These are phyloP conservation scores for Gracilaria caudata DNA, from an alignment of 23 red algal genomes.

Conservation along the genomic window DNA sequence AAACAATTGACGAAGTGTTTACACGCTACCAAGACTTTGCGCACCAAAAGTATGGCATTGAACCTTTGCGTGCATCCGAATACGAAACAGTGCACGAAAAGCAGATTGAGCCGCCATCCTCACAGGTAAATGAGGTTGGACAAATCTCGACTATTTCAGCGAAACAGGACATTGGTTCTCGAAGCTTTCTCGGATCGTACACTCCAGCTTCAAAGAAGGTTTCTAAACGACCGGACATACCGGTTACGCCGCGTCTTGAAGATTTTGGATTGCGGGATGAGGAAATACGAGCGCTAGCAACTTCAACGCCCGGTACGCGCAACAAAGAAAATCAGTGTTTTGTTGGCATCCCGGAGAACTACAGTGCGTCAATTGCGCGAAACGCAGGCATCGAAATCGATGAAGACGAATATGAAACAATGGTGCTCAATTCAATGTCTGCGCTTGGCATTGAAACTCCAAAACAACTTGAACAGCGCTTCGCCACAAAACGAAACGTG, in stretches of 20 bases:
- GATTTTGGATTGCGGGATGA: slow-evolving; percentile 53
- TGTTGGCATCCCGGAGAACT: neutral
- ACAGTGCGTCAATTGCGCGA: slow-evolving; percentile 7
- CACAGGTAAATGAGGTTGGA: neutral
- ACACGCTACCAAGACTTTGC: slow-evolving; percentile 18
- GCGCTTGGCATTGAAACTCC: slow-evolving; percentile 42
- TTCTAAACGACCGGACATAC: neutral
- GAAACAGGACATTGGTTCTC: neutral
- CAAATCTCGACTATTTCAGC: neutral
- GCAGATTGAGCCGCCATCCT: neutral
- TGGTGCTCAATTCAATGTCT: slow-evolving; percentile 43
- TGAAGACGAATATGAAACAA: slow-evolving; percentile 48
- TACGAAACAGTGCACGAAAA: neutral
- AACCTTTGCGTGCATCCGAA: neutral
- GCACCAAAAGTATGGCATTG: slow-evolving; percentile 26
- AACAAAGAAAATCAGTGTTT: slow-evolving; percentile 9
- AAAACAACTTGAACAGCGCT: slow-evolving; percentile 27
- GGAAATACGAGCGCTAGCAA: slow-evolving; percentile 30
- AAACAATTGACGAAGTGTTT: slow-evolving; percentile 39
- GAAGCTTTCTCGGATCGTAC: neutral
- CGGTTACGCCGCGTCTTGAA: slow-evolving; percentile 41
- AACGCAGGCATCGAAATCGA: slow-evolving; percentile 30
- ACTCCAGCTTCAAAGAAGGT: neutral
- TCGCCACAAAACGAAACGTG: slow-evolving; percentile 28
- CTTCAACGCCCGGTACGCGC: neutral